phyloP scores from a whole-genome alignment of 352 stramenopile species.

The Globisporangium polare region DNA sequence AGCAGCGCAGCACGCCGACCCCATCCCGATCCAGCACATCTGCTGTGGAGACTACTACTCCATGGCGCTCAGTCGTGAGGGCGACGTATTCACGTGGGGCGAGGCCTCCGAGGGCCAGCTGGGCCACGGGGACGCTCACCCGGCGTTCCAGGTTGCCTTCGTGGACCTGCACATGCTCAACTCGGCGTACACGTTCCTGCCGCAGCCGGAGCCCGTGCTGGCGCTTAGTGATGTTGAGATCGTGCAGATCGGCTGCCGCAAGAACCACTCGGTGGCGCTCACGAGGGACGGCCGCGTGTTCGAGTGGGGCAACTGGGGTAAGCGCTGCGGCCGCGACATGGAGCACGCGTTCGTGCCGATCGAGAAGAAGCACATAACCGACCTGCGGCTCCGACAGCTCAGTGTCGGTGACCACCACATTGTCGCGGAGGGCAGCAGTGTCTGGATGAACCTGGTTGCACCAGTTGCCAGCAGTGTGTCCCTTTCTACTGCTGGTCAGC shows the following conservation, averaged over 20 bases:
- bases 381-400: conserved; percentile 22
- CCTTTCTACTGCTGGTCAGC: not conserved
- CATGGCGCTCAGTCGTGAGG: conserved; percentile 52
- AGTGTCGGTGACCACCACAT: conserved; percentile 38
- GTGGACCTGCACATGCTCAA: conserved; percentile 59
- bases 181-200: conserved; percentile 64
- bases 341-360: conserved; percentile 59
- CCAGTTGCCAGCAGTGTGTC: conserved; percentile 7
- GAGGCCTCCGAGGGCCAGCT: conserved; percentile 72
- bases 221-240: conserved; percentile 39
- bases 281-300: conserved; percentile 36
- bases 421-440: conserved; percentile 52
- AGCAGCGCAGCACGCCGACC: conserved; percentile 48
- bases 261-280: conserved; percentile 59
- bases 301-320: conserved; percentile 74
- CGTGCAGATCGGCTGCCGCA: conserved; percentile 42
- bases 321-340: conserved; percentile 31
- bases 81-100: conserved; percentile 74
- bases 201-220: conserved; percentile 59
- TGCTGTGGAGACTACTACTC: conserved; percentile 72
- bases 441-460: conserved; percentile 43
- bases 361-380: conserved; percentile 20
- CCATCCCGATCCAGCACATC: conserved; percentile 49
- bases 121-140: conserved; percentile 50
- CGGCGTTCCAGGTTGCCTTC: conserved; percentile 57